These are phyloP conservation scores for Alloteropsis semialata DNA, from an alignment of 176 grass and related monocot genomes.

Conservation along the genomic window DNA sequence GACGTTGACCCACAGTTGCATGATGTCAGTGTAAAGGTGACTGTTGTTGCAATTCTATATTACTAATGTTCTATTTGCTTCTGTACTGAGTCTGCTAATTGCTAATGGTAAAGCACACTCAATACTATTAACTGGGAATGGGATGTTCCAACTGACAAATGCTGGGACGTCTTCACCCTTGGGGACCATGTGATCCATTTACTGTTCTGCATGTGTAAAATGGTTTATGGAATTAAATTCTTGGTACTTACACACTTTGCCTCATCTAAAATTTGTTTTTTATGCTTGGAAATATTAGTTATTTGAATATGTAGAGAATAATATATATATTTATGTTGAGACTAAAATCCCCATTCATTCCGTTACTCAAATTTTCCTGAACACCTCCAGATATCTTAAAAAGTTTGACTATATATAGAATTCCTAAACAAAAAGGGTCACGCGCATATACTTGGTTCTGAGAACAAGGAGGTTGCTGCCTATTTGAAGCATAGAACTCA, in stretches of 20 bases:
- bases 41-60: slow-evolving; percentile 26
- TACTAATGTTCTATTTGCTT: slow-evolving; percentile 23
- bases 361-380: not conserved
- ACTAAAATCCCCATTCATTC: not conserved
- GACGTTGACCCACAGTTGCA: slow-evolving; percentile 74
- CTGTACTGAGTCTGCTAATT: not conserved
- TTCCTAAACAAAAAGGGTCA: slow-evolving; percentile 13
- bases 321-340: not conserved
- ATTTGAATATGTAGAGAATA: not conserved
- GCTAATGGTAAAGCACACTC: slow-evolving; percentile 2
- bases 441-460: slow-evolving; percentile 2
- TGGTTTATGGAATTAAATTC: not conserved
- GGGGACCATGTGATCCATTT: not conserved
- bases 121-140: not conserved
- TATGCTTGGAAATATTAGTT: not conserved
- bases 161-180: not conserved
- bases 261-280: not conserved
- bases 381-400: not conserved
- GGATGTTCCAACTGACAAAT: slow-evolving; percentile 7
- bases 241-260: not conserved
- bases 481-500: not conserved
- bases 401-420: not conserved
- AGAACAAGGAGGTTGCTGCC: not conserved
- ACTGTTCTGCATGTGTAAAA: not conserved
- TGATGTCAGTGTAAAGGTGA: slow-evolving; percentile 79